These are phyloP conservation scores for Byssochlamys sp. DNA, from an alignment of 2,329 filamentous ascomycete genomes.

Conservation along the genomic window DNA sequence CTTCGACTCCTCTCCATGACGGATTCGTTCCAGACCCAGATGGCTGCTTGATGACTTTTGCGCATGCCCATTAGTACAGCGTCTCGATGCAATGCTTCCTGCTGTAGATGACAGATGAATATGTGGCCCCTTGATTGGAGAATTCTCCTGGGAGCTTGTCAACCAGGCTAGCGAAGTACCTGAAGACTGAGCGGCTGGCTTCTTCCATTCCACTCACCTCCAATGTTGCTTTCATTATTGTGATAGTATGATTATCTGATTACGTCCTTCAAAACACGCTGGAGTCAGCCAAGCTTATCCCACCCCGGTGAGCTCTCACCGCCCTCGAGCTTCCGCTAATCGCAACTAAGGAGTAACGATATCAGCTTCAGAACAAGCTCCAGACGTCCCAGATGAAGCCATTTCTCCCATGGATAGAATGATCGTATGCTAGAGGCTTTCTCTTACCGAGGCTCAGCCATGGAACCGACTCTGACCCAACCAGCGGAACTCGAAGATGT, in stretches of 20 bases:
- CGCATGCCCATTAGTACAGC: neutral
- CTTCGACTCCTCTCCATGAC: neutral
- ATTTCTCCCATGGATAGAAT: neutral
- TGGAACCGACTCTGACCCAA: neutral
- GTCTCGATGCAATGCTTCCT: constrained; percentile 3
- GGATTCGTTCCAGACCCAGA: neutral
- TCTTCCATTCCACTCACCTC: neutral
- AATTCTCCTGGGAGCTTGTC: neutral
- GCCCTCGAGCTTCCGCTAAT: neutral
- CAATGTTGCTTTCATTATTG: neutral
- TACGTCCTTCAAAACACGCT: neutral
- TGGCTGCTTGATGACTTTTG: neutral
- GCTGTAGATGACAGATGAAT: constrained; percentile 1
- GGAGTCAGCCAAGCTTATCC: neutral
- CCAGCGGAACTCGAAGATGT: neutral
- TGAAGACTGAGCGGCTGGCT: constrained; percentile 7
- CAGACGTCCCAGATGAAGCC: neutral
- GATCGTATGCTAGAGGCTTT: neutral
- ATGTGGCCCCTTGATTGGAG: neutral
- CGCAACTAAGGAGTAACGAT: neutral
- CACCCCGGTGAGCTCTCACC: neutral
- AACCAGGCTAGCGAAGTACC: constrained; percentile 14
- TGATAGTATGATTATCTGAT: neutral
- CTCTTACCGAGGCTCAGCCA: neutral
- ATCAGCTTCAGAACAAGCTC: neutral